A percentile compares a stretch with the other conserved stretches of the same genome.
phyloP scores from a whole-genome alignment of 805 yeast genomes.

The Kluyveromyces wickerhamii region DNA sequence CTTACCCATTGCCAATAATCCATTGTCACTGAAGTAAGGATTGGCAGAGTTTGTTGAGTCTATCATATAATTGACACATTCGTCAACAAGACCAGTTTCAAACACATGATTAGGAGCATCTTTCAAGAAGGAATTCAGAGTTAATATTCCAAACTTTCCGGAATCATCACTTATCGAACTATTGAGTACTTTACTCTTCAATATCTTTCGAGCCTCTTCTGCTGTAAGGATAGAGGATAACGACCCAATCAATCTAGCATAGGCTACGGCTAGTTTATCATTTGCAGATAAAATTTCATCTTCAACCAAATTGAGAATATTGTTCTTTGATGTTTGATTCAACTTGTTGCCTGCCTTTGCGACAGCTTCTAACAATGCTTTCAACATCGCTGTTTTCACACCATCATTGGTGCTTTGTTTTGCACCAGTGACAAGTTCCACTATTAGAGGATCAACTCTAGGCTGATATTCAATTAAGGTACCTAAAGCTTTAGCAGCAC shows the following conservation, averaged over 20 bases:
- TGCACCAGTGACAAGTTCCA: slow-evolving; percentile 74
- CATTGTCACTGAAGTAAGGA: slow-evolving; percentile 62
- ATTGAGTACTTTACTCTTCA: slow-evolving; percentile 51
- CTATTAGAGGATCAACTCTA: slow-evolving; percentile 84
- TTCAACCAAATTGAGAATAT: slow-evolving; percentile 66
- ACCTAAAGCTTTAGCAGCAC: slow-evolving; percentile 89
- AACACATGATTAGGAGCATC: slow-evolving; percentile 65
- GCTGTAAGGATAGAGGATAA: slow-evolving; percentile 56
- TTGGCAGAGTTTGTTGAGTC: slow-evolving; percentile 34
- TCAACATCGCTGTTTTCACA: slow-evolving; percentile 77
- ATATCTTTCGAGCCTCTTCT: slow-evolving; percentile 56
- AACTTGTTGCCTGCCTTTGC: slow-evolving; percentile 69
- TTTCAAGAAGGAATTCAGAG: slow-evolving; percentile 71
- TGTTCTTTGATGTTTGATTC: slow-evolving; percentile 61
- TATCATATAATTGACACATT: slow-evolving; percentile 42
- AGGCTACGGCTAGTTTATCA: slow-evolving; percentile 62
- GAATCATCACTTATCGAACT: slow-evolving; percentile 36
- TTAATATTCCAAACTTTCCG: slow-evolving; percentile 56
- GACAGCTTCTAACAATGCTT: slow-evolving; percentile 77
- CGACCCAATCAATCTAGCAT: slow-evolving; percentile 73
- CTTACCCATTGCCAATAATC: slow-evolving; percentile 77
- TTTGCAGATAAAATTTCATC: slow-evolving; percentile 49
- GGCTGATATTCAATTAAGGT: slow-evolving; percentile 84
- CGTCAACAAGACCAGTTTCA: slow-evolving; percentile 41
- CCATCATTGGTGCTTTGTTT: slow-evolving; percentile 56